These are phyloP conservation scores for Trichoderma sp. DNA, from an alignment of 2,329 filamentous ascomycete species.

Conservation along the genomic window DNA sequence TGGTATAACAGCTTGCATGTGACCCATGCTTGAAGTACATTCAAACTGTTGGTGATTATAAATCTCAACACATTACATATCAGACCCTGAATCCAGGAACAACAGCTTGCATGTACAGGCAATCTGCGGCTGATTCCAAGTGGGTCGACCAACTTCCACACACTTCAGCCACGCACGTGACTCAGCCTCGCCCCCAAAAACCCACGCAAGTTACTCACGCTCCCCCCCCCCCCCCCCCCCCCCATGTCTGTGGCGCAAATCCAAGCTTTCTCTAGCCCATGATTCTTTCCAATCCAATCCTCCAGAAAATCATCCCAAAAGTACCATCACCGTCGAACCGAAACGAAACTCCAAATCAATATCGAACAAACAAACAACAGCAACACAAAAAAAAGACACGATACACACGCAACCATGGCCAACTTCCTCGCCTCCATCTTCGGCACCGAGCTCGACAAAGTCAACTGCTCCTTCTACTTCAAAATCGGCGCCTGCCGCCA, in stretches of 20 bases:
- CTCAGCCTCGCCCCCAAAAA: slow-evolving; percentile 32
- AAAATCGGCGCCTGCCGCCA: slow-evolving; percentile 99
- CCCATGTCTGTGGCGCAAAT: slow-evolving; percentile 34
- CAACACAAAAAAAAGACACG: neutral
- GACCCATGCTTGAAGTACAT: no score
- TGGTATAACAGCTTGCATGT: no score
- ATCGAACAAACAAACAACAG: neutral
- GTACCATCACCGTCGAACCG: neutral
- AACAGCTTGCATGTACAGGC: neutral
- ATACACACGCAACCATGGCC: slow-evolving; percentile 62
- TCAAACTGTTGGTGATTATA: no score
- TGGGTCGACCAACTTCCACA: slow-evolving; percentile 23
- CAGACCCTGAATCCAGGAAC: neutral
- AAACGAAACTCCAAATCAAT: neutral
- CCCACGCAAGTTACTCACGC: no score
- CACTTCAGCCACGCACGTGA: slow-evolving; percentile 42
- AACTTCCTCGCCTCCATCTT: slow-evolving; percentile 99
- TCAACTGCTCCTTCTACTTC: slow-evolving; percentile 98
- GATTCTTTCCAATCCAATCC: slow-evolving; percentile 31
- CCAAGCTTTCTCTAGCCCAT: slow-evolving; percentile 4
- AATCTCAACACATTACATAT: no score
- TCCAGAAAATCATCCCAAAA: neutral
- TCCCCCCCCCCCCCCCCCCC: no score
- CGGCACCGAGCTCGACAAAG: slow-evolving; percentile 98
- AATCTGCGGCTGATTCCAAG: neutral